A percentile compares a stretch with the other conserved stretches of the same genome.
Conservation (phyloP, 805 yeast species). For the Candida hungchunana region DNA sequence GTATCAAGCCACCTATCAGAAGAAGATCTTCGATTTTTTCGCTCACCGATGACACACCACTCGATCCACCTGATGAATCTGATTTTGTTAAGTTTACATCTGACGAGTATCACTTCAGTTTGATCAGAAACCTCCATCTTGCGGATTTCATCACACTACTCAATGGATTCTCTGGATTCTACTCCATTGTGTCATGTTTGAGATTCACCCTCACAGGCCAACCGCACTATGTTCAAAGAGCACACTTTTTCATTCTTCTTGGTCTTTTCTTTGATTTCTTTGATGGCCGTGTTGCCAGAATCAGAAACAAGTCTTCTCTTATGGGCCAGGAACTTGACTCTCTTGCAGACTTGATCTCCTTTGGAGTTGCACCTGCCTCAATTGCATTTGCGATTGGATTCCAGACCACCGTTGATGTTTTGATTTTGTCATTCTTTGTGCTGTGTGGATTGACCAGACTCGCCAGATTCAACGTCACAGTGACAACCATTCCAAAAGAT, state of each 20-base stretch:
- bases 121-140: slow-evolving; percentile 83
- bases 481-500: slow-evolving; percentile 89
- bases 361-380: slow-evolving; percentile 93
- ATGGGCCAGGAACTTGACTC: slow-evolving; percentile 99
- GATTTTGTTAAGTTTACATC: slow-evolving; percentile 78
- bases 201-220: slow-evolving; percentile 71
- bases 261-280: slow-evolving; percentile 95
- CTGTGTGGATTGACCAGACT: slow-evolving; percentile 90
- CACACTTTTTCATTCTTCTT: slow-evolving; percentile 82
- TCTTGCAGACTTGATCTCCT: slow-evolving; percentile 89
- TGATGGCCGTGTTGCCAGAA: slow-evolving; percentile 95
- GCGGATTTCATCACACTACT: slow-evolving; percentile 95
- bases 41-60: slow-evolving; percentile 35
- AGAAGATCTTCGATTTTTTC: slow-evolving; percentile 54
- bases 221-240: slow-evolving; percentile 73
- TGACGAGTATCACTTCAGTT: slow-evolving; percentile 81
- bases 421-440: slow-evolving; percentile 76
- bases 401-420: slow-evolving; percentile 75
- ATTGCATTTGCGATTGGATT: slow-evolving; percentile 91
- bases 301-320: slow-evolving; percentile 84
- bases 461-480: slow-evolving; percentile 94
- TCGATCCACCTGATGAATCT: slow-evolving; percentile 72
- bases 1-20: slow-evolving; percentile 18
- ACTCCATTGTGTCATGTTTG: slow-evolving; percentile 80
- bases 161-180: slow-evolving; percentile 92